phyloP scores from a whole-genome alignment of 805 yeast species.

The Pichia scutulata region DNA sequence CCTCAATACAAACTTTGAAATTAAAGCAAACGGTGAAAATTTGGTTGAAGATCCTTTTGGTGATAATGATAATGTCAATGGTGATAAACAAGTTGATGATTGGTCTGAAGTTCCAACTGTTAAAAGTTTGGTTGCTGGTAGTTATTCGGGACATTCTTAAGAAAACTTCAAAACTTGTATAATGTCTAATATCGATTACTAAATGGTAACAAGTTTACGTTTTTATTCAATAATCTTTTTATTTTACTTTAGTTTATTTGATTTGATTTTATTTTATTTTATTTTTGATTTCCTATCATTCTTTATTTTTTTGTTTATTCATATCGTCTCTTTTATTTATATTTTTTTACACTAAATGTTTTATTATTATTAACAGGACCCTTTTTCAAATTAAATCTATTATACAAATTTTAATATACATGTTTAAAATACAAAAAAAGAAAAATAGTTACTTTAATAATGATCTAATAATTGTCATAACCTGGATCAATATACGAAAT shows the following conservation, averaged over 20 bases:
- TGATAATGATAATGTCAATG: constrained; percentile 19
- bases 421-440: background rate
- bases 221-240: background rate
- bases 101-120: constrained; percentile 35
- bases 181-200: no score
- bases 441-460: background rate
- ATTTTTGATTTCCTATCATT: background rate
- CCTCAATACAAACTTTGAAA: constrained; percentile 32
- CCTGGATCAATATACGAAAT: constrained; percentile 50
- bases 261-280: background rate
- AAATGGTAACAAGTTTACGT: no score
- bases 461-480: background rate
- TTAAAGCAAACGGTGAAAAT: constrained; percentile 20
- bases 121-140: constrained; percentile 43
- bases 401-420: background rate
- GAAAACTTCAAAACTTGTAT: no score
- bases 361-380: background rate
- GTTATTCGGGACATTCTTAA: constrained; percentile 34
- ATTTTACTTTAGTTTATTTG: background rate
- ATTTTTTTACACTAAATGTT: background rate
- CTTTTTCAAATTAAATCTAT: background rate
- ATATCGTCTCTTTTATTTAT: background rate
- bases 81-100: constrained; percentile 14
- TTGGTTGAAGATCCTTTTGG: constrained; percentile 30
- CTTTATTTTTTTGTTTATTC: constrained; percentile 1